Evolutionary conservation across 306 rosid species (phyloP).

Genomic region (Trichosanthes truncata): DNA sequence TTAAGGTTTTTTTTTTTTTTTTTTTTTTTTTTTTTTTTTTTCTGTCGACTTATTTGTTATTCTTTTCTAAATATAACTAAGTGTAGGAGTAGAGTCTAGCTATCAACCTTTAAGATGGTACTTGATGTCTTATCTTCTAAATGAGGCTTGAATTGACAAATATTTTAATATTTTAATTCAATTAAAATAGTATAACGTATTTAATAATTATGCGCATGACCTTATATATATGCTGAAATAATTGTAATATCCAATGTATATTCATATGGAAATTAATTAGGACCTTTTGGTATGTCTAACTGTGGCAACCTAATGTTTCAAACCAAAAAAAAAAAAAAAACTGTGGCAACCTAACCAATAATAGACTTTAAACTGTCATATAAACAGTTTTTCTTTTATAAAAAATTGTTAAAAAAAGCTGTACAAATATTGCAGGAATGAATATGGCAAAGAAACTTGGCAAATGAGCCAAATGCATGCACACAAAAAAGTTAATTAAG

Average conservation of each 20-base stretch:
- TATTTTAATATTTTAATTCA: not conserved
- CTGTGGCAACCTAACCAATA: not conserved
- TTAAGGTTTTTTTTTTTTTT: not conserved
- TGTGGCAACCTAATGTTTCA: not conserved
- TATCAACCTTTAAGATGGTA: too few relatives aligned
- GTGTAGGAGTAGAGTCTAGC: too few relatives aligned
- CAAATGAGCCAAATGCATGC: not conserved
- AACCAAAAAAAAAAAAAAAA: too few relatives aligned
- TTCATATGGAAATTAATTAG: not conserved
- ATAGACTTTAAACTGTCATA: not conserved
- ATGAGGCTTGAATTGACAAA: not conserved
- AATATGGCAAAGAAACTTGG: not conserved
- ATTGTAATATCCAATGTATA: not conserved
- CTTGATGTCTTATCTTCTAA: too few relatives aligned
- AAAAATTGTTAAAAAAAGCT: not conserved
- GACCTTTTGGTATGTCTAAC: not conserved
- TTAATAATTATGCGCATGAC: not conserved
- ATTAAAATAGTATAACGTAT: not conserved
- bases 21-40: too few relatives aligned
- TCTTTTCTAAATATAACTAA: not conserved
- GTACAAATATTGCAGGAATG: not conserved
- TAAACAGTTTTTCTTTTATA: not conserved
- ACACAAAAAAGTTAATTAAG: not conserved
- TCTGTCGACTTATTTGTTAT: not conserved
- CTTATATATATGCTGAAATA: not conserved